phyloP scores from a whole-genome alignment of 495 filamentous ascomycete species.

The Amphirosellinia nigrospora region DNA sequence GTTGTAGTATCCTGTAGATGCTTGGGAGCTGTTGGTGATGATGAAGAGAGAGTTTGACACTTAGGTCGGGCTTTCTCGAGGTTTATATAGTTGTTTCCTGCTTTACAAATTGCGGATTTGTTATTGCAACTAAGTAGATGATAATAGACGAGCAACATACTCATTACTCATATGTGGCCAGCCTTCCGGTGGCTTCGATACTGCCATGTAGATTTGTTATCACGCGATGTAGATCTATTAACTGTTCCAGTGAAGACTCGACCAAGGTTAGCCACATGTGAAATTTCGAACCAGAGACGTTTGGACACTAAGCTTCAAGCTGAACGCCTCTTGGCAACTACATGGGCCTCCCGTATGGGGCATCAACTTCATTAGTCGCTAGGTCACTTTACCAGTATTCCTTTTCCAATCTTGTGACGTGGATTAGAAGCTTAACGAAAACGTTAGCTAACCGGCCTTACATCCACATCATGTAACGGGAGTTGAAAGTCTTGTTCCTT shows the following conservation, averaged over 20 bases:
- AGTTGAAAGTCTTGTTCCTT: neutral
- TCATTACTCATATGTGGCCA: neutral
- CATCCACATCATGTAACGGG: neutral
- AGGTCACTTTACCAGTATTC: too few relatives aligned
- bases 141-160: neutral
- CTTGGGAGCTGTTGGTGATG: constrained; percentile 7
- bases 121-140: neutral
- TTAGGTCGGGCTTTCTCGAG: neutral
- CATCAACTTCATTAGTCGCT: too few relatives aligned
- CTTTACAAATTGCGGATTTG: neutral
- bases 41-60: neutral
- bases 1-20: constrained; percentile 2
- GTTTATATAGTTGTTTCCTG: constrained; percentile 11
- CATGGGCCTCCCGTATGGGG: too few relatives aligned
- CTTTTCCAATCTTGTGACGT: neutral
- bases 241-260: neutral
- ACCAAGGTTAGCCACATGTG: neutral
- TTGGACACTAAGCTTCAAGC: neutral
- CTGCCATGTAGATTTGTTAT: neutral
- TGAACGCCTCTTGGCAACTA: neutral
- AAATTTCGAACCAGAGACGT: neutral
- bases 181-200: neutral
- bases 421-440: neutral
- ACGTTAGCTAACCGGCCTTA: neutral
- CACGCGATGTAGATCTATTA: constrained; percentile 1